Evolutionary conservation across 1,139 yeast genomes (phyloP), one percentile per base, ranked within the genome.

Genomic region (Hyphopichia fennica): DNA sequence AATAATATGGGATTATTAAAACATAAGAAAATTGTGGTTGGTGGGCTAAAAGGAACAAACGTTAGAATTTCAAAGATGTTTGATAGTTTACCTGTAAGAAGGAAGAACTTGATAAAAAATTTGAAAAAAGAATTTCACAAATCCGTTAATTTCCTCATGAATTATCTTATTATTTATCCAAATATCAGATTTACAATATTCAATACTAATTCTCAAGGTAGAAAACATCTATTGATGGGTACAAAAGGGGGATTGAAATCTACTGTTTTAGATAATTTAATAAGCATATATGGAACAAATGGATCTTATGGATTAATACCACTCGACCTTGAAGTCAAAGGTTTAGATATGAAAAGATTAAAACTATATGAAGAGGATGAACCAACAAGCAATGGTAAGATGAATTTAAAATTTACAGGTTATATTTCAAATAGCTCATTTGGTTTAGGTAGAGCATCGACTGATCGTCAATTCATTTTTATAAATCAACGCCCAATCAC

Each of bases 401-500:
- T 50, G 34, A 47, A 55, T 31, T 45, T 82, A 4, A 45, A 46
- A 7, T 51, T 84, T 0, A 48, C 52, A 3, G 99, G 99, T 0
- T 73, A 63, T 46, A 74, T 91, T 2, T 89, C 97, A 0, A 79
- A 82, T 47, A 81, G 84, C 35, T 82, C 93, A 0, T 84, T 84
- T 62, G 96, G 96, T 0, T 74, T 82, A 56, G 73, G 73, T 2
- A 67, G 96, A 33, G 71, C 82, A 9, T 65, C 85, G 1, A 69
- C 76, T 17, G 97, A 90, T 57, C 69, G 96, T 18, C 99, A 93
- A 58, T 76, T 78, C 42, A 52, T 87, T 30, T 91, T 67, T 52
- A 72, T 93, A 23, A 95, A 95, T 57, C 70, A 72, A 27, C 67
- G 99, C 43, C 99, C 99, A 0, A 80, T 89, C 3, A 57, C 64